Percentiles rank a stretch among this genome's conserved stretches.
Conservation (phyloP, 2,329 filamentous ascomycete species). For the Aspergillus uvarum region DNA sequence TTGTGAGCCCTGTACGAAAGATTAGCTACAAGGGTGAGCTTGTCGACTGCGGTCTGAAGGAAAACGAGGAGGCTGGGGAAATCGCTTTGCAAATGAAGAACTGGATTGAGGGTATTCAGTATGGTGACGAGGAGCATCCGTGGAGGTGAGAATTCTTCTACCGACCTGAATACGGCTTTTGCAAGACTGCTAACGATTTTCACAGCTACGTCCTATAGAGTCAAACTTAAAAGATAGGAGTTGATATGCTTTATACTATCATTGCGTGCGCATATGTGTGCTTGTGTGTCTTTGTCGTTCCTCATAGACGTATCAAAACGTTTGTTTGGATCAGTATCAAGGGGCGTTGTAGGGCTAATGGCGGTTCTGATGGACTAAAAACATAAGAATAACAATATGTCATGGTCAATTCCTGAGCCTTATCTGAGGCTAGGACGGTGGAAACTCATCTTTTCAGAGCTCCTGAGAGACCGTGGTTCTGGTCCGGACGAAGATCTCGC, state of each 20-base stretch:
- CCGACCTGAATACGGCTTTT: not conserved
- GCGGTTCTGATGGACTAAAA: not conserved
- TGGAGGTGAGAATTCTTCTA: constrained; percentile 68
- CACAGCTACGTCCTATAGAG: constrained; percentile 28
- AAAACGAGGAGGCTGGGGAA: constrained; percentile 81
- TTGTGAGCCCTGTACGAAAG: constrained; percentile 83
- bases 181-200: constrained; percentile 11
- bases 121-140: constrained; percentile 85
- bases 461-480: not conserved
- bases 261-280: not conserved
- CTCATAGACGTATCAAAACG: not conserved
- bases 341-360: not conserved
- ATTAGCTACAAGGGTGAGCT: constrained; percentile 85
- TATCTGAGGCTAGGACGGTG: too few relatives aligned
- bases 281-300: not conserved
- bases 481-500: not conserved
- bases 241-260: not conserved
- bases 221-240: too few relatives aligned
- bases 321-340: not conserved
- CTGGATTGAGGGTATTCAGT: constrained; percentile 95
- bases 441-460: too few relatives aligned
- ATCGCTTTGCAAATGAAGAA: constrained; percentile 84
- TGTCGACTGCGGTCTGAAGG: constrained; percentile 78
- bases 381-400: not conserved
- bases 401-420: not conserved